Percentiles rank a stretch among this genome's conserved stretches.
phyloP scores from a whole-genome alignment of 805 yeast genomes.

The Myxozyma kluyveri region DNA sequence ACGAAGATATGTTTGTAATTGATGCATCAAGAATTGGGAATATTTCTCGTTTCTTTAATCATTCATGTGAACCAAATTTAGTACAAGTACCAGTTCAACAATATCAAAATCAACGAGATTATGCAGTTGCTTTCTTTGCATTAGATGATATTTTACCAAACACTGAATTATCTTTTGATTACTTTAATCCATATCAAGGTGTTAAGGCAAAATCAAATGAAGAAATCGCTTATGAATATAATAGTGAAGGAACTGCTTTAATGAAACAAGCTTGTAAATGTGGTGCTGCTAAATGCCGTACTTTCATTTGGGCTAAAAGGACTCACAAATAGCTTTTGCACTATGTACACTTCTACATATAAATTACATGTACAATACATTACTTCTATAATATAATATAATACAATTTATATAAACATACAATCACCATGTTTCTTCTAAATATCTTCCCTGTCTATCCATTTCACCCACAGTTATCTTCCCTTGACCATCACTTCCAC shows the following conservation, averaged over 20 bases:
- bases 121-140: conserved; percentile 24
- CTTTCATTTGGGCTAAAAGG: background rate
- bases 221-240: background rate
- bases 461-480: conserved; percentile 50
- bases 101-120: conserved; percentile 1
- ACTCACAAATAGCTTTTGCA: no score
- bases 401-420: background rate
- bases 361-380: no score
- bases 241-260: background rate
- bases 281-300: conserved; percentile 1
- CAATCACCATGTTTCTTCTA: conserved; percentile 79
- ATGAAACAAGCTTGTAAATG: conserved; percentile 3
- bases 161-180: conserved; percentile 24
- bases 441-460: conserved; percentile 61
- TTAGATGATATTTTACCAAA: conserved; percentile 14
- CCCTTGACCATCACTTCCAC: conserved; percentile 1
- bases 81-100: conserved; percentile 10
- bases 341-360: no score
- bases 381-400: background rate
- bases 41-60: conserved; percentile 22
- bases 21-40: conserved; percentile 18
- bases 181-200: background rate
- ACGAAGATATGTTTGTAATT: conserved; percentile 4
- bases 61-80: conserved; percentile 26
- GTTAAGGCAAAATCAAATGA: background rate